phyloP scores from a whole-genome alignment of 2,329 filamentous ascomycete species.

The Coniochaeta hoffmannii region DNA sequence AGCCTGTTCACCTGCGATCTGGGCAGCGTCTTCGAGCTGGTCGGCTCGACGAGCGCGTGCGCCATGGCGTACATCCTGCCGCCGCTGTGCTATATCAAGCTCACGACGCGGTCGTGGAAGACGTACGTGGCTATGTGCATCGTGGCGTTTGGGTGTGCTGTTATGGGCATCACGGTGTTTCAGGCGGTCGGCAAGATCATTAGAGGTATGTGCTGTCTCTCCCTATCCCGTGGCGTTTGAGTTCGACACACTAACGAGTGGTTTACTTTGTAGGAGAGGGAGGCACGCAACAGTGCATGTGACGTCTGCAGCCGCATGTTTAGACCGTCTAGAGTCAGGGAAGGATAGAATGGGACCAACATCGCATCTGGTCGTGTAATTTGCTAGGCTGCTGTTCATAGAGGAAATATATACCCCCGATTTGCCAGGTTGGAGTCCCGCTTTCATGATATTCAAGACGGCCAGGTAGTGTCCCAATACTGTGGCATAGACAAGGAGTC shows the following conservation, averaged over 20 bases:
- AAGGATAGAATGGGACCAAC: too few relatives aligned
- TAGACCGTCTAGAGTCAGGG: not conserved
- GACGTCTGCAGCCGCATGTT: not conserved
- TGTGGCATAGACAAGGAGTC: too few relatives aligned
- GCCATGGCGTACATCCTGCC: conserved; percentile 93
- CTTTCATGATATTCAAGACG: too few relatives aligned
- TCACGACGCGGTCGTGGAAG: conserved; percentile 56
- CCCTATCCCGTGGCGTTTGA: not conserved
- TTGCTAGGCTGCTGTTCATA: too few relatives aligned
- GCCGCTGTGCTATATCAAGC: conserved; percentile 89
- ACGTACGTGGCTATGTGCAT: conserved; percentile 21
- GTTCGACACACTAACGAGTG: not conserved
- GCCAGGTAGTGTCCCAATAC: too few relatives aligned
- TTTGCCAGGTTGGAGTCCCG: too few relatives aligned
- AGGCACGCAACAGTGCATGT: conserved; percentile 19
- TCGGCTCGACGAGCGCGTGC: conserved; percentile 90
- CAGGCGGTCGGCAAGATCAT: conserved; percentile 22
- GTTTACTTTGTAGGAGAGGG: conserved; percentile 15
- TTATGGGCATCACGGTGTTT: conserved; percentile 22
- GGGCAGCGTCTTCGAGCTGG: conserved; percentile 89
- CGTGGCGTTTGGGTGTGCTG: conserved; percentile 19
- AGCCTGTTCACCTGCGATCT: conserved; percentile 87
- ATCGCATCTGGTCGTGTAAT: too few relatives aligned
- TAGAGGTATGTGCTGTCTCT: conserved; percentile 11
- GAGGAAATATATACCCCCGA: too few relatives aligned